Evolutionary conservation across 1,284 basidiomycete species (phyloP).

Genomic region (Singerocomus inundabilis): DNA sequence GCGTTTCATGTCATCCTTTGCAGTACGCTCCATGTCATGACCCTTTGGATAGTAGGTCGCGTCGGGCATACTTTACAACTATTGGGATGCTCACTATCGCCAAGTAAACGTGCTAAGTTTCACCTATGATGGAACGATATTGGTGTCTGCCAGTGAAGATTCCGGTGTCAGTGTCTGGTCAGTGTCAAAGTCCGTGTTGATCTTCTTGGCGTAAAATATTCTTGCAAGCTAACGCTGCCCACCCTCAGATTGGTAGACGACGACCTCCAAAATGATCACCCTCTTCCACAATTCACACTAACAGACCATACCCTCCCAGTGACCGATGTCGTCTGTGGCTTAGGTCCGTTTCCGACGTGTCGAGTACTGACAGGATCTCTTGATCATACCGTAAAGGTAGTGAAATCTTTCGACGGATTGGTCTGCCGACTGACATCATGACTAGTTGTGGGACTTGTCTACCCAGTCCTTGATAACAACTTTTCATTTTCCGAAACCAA

Average conservation of each 20-base stretch:
- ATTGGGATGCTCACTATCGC: conserved; percentile 96
- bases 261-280: conserved; percentile 63
- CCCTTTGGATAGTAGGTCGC: conserved; percentile 57
- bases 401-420: conserved; percentile 6
- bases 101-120: conserved; percentile 82
- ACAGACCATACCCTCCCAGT: conserved; percentile 92
- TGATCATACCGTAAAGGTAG: conserved; percentile 91
- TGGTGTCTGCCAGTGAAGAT: conserved; percentile 89
- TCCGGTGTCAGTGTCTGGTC: conserved; percentile 89
- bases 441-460: conserved; percentile 78
- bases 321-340: conserved; percentile 77
- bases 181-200: conserved; percentile 67
- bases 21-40: conserved; percentile 11
- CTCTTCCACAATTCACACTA: conserved; percentile 77
- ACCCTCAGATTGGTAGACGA: conserved; percentile 66
- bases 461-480: conserved; percentile 80
- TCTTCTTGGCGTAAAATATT: conserved; percentile 13
- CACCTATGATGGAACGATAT: conserved; percentile 74
- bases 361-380: conserved; percentile 79
- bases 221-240: conserved; percentile 3
- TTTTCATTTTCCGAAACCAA: conserved; percentile 77
- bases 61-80: conserved; percentile 85
- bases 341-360: conserved; percentile 76
- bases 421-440: conserved; percentile 5
- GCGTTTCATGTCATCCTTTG: conserved; percentile 7